Conservation (phyloP, 2,329 filamentous ascomycete species). For the Biscogniauxia sp. region DNA sequence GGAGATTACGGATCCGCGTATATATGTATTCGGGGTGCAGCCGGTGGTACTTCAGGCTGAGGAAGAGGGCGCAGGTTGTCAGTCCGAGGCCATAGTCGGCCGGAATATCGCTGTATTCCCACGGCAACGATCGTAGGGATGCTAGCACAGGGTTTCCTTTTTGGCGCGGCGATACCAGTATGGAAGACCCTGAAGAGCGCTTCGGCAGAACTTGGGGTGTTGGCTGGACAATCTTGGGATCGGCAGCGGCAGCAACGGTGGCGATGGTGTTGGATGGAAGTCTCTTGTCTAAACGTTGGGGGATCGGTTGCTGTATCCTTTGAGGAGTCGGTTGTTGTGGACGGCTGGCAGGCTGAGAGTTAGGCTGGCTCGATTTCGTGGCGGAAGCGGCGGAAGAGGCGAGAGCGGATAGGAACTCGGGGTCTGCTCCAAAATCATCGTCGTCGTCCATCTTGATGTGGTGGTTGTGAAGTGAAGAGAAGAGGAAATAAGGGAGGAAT, state of each 20-base stretch:
- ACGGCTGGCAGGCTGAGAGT: conserved; percentile 25
- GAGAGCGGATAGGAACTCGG: conserved; percentile 39
- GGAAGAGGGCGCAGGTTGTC: conserved; percentile 87
- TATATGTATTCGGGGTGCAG: conserved; percentile 98
- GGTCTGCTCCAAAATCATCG: conserved; percentile 46
- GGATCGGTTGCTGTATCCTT: conserved; percentile 45
- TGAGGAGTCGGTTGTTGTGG: conserved; percentile 42
- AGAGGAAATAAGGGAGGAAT: neutral
- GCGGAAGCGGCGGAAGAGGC: conserved; percentile 27
- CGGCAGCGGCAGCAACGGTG: conserved; percentile 24
- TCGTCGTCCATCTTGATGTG: conserved; percentile 32
- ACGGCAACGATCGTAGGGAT: conserved; percentile 75
- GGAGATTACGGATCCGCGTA: conserved; percentile 80
- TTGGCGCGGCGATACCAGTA: conserved; percentile 87
- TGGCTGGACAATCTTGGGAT: conserved; percentile 72
- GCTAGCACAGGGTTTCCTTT: conserved; percentile 93
- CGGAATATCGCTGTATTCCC: conserved; percentile 97
- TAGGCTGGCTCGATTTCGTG: conserved; percentile 19
- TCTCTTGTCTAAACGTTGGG: conserved; percentile 55
- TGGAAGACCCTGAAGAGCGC: conserved; percentile 65
- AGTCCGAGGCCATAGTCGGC: conserved; percentile 87
- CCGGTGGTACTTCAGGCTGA: conserved; percentile 95
- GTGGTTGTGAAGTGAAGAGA: conserved; percentile 4
- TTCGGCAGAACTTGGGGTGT: conserved; percentile 81
- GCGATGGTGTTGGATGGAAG: conserved; percentile 38